A percentile compares a stretch with the other conserved stretches of the same genome.
These are phyloP conservation scores for Scalesia atractyloides DNA, from an alignment of 129 eudicot genomes.

Conservation along the genomic window DNA sequence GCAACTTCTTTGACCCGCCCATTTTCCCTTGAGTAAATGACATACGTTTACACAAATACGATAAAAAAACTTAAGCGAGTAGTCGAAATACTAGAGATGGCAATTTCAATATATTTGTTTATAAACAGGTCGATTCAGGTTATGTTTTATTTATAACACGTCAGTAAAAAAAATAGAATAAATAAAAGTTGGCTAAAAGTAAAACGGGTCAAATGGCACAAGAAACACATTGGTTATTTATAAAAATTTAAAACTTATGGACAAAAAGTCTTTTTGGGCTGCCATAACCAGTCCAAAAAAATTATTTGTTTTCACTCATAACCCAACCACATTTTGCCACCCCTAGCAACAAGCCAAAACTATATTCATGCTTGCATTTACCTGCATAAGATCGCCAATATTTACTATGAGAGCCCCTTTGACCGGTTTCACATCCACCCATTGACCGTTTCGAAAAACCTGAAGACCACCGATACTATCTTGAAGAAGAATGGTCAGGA, in stretches of 20 bases:
- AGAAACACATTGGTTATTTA: no score
- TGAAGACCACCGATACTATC: constrained; percentile 64
- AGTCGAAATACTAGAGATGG: not conserved
- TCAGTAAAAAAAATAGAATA: not conserved
- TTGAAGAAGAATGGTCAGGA: constrained; percentile 57
- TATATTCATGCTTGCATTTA: constrained; percentile 19
- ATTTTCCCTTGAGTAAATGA: not conserved
- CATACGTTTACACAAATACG: not conserved
- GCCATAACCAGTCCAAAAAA: no score
- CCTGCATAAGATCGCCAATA: constrained; percentile 63
- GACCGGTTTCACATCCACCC: constrained; percentile 52
- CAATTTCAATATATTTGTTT: not conserved
- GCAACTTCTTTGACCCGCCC: not conserved
- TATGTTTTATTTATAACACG: not conserved
- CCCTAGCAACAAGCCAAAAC: not conserved
- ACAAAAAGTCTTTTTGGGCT: no score
- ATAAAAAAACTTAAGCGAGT: not conserved
- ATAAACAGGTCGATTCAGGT: not conserved
- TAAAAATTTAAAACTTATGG: no score
- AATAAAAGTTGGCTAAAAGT: not conserved
- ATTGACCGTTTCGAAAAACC: constrained; percentile 27
- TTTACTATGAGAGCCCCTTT: constrained; percentile 54
- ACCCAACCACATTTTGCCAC: constrained; percentile 4
- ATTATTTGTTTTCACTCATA: not conserved
- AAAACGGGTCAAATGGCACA: not conserved